phyloP scores from a whole-genome alignment of 306 rosid genomes.

The Phaseolus lunatus region DNA sequence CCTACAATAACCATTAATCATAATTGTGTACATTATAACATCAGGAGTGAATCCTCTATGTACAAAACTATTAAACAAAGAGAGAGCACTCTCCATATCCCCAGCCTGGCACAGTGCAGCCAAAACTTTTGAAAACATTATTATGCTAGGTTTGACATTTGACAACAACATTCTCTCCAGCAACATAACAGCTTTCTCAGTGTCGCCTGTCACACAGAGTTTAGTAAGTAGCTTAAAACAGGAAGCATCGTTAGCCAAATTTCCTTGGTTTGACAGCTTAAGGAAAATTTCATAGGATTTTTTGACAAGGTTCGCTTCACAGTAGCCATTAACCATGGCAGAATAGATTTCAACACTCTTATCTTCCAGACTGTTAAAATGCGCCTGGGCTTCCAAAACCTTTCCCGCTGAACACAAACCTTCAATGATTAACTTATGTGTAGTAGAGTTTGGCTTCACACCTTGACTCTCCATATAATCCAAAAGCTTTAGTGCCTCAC shows the following conservation, averaged over 20 bases:
- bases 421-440: slow-evolving; percentile 70
- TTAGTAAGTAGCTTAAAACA: slow-evolving; percentile 61
- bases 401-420: slow-evolving; percentile 72
- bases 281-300: slow-evolving; percentile 62
- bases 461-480: slow-evolving; percentile 62
- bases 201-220: slow-evolving; percentile 60
- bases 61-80: slow-evolving; percentile 56
- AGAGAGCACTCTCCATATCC: slow-evolving; percentile 58
- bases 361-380: slow-evolving; percentile 59
- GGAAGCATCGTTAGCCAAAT: slow-evolving; percentile 46
- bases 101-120: slow-evolving; percentile 66
- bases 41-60: slow-evolving; percentile 61
- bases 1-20: slow-evolving; percentile 79
- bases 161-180: slow-evolving; percentile 54
- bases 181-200: slow-evolving; percentile 50
- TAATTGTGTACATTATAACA: slow-evolving; percentile 71
- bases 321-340: slow-evolving; percentile 76
- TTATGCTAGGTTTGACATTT: slow-evolving; percentile 60
- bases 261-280: slow-evolving; percentile 58
- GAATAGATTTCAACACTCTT: slow-evolving; percentile 65
- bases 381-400: slow-evolving; percentile 64
- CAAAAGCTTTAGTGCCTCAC: slow-evolving; percentile 55
- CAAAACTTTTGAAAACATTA: slow-evolving; percentile 62
- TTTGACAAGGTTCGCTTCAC: slow-evolving; percentile 57
- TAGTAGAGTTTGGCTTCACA: slow-evolving; percentile 58